Evolutionary conservation across 2,329 filamentous ascomycete genomes (phyloP), one percentile per base, ranked within the genome.

Genomic region (Hysterium pulicare): DNA sequence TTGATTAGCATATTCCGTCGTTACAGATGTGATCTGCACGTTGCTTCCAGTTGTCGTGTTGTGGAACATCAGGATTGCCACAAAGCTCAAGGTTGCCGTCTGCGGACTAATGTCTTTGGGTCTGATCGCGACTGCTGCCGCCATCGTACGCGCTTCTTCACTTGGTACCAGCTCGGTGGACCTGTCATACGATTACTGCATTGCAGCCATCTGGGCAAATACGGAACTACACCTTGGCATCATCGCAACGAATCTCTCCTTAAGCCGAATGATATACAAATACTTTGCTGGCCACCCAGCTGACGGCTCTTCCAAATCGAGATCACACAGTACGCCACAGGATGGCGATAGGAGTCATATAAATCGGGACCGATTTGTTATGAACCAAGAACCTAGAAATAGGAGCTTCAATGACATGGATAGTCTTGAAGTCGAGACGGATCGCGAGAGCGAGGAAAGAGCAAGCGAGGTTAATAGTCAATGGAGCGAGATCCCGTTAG

Each of bases 161-260:
- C 36, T 58, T 16, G 50, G 57, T 33, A 46, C 51, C 16, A 49
- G 49, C 19, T 50, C 51, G 8, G 45, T 40, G 20, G 57, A 58
- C 40, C 49, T 56, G 9, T 53, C 54, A 5, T 57, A 57, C 34
- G 48, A 52, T 16, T 60, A 57, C 35, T 46, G 42, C 15, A 51
- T 53, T n/a, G 54, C 51, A 8, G 57, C 54, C 17, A 55, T 54
- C 21, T 60, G 57, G 57, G 48, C 54, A 26, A 57, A 50, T 34
- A 53, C 54, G 9, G 55, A 60, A 40, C 33, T 54, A n/a, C 51
- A 56, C 41, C 49, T 60, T 16, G 55, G 55, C 11, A 57, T 60
- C 23, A 56, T 57, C 23, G 55, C 57, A n/a, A 50, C 54, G 13
- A 60, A 60, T 32, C 47, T 60, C 16, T 49, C 53, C 11, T n/a